Percentiles rank a stretch among this genome's conserved stretches.
These are phyloP conservation scores for Choanephora cucurbitarum DNA, from an alignment of 371 early-diverging fungal species.

Conservation along the genomic window DNA sequence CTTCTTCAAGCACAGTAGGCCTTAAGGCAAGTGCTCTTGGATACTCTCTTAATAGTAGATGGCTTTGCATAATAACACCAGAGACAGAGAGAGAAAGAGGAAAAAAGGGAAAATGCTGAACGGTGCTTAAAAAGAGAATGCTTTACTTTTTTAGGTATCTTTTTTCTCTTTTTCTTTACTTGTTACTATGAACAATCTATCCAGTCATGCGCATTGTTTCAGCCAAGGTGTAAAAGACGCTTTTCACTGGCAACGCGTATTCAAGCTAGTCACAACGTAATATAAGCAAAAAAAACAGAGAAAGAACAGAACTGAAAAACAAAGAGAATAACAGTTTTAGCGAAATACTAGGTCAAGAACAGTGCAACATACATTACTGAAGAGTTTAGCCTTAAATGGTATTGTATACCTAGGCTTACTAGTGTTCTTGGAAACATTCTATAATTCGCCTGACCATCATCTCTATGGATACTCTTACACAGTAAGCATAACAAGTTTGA, in stretches of 20 bases:
- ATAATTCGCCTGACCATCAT: conserved; percentile 34
- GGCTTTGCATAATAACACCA: conserved; percentile 40
- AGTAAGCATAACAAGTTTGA: conserved; percentile 22
- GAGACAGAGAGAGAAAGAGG: conserved; percentile 6
- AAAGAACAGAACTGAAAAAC: too few species aligned
- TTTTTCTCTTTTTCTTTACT: conserved; percentile 11
- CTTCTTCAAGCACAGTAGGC: conserved; percentile 50
- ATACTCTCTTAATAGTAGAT: conserved; percentile 48
- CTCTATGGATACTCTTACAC: conserved; percentile 45
- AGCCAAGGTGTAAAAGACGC: conserved; percentile 33
- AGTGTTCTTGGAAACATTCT: conserved; percentile 42
- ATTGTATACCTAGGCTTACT: conserved; percentile 39
- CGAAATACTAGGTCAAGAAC: conserved; percentile 35
- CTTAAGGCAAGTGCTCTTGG: conserved; percentile 53
- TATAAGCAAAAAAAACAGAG: background rate
- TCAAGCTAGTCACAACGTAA: conserved; percentile 37
- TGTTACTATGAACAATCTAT: conserved; percentile 27
- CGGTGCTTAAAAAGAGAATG: background rate
- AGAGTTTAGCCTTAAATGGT: conserved; percentile 41
- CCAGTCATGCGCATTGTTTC: background rate
- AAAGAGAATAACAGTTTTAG: too few species aligned
- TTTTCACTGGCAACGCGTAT: conserved; percentile 37
- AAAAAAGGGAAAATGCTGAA: conserved; percentile 3
- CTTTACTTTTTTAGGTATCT: background rate
- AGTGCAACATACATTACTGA: conserved; percentile 38